Conservation (phyloP, 371 early-diverging fungal species). For the Apophysomyces trapeziformis region DNA sequence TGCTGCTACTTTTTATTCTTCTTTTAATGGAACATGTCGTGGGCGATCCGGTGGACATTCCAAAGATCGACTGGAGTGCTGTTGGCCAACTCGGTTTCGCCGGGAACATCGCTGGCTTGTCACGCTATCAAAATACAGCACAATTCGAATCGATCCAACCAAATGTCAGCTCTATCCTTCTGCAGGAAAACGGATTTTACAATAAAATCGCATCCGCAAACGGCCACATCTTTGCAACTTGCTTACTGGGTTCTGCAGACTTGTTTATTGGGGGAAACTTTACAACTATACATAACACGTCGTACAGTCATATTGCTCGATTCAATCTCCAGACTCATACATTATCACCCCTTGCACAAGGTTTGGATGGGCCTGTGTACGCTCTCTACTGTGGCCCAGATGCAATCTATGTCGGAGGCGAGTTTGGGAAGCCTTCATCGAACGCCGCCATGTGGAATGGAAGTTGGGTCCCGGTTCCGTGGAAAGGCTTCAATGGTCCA, state of each 20-base stretch:
- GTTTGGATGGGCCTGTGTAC: constrained; percentile 75
- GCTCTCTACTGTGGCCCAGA: constrained; percentile 67
- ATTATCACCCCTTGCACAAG: constrained; percentile 54
- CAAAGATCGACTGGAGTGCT: constrained; percentile 16
- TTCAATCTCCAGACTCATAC: constrained; percentile 48
- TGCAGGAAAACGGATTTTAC: constrained; percentile 17
- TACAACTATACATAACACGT: constrained; percentile 27
- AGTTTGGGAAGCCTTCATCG: constrained; percentile 41
- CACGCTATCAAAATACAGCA: constrained; percentile 17
- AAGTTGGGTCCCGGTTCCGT: constrained; percentile 56
- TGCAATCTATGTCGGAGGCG: constrained; percentile 58
- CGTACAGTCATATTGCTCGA: constrained; percentile 53
- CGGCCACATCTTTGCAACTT: constrained; percentile 15
- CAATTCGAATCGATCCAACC: constrained; percentile 29
- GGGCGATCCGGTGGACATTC: constrained; percentile 6
- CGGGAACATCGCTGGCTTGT: constrained; percentile 42
- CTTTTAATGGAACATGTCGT: not conserved
- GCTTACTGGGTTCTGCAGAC: constrained; percentile 10
- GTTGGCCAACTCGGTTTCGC: constrained; percentile 33
- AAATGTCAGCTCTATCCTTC: constrained; percentile 12
- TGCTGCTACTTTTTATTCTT: not conserved
- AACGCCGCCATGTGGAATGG: constrained; percentile 57
- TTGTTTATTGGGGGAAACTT: constrained; percentile 56
- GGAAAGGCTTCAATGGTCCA: constrained; percentile 68
- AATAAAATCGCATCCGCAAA: constrained; percentile 21